phyloP scores from a whole-genome alignment of 352 stramenopile genomes.

The Phytophthora pseudosyringae region DNA sequence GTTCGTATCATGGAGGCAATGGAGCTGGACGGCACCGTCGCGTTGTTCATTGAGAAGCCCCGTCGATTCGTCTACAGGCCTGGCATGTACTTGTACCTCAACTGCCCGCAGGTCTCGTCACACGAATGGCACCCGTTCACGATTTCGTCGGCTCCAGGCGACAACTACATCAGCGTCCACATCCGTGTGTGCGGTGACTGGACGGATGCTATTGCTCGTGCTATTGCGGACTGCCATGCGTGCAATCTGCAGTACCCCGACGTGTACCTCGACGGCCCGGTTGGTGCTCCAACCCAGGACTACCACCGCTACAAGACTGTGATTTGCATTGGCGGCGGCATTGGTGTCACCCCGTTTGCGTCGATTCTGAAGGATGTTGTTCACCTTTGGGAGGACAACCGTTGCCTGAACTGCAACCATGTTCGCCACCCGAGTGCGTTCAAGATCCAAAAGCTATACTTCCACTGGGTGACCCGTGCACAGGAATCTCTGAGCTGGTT shows the following conservation, averaged over 20 bases:
- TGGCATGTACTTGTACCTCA: conserved; percentile 88
- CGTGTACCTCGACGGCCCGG: conserved; percentile 70
- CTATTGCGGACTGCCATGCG: conserved; percentile 61
- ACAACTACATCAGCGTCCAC: conserved; percentile 81
- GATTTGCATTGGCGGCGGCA: conserved; percentile 72
- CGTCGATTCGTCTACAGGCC: conserved; percentile 63
- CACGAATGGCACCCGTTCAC: conserved; percentile 92
- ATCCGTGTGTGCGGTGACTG: conserved; percentile 74
- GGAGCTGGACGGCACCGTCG: conserved; percentile 55
- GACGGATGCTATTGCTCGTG: conserved; percentile 59
- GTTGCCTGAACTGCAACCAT: conserved; percentile 65
- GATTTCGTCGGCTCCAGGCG: conserved; percentile 81
- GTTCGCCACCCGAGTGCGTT: conserved; percentile 68
- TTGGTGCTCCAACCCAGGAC: conserved; percentile 73
- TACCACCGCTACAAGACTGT: conserved; percentile 72
- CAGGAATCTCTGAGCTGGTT: conserved; percentile 84
- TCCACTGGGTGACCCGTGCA: conserved; percentile 79
- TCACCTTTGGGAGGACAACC: conserved; percentile 70
- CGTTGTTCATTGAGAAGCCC: conserved; percentile 71
- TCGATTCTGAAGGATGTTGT: conserved; percentile 77
- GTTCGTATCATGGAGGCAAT: conserved; percentile 62
- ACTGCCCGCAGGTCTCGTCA: conserved; percentile 72
- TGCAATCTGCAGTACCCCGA: conserved; percentile 64
- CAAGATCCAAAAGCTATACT: conserved; percentile 81
- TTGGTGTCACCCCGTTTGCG: conserved; percentile 81